A percentile compares a stretch with the other conserved stretches of the same genome.
phyloP scores from a whole-genome alignment of 2,329 filamentous ascomycete species.

The Meredithiella fracta region DNA sequence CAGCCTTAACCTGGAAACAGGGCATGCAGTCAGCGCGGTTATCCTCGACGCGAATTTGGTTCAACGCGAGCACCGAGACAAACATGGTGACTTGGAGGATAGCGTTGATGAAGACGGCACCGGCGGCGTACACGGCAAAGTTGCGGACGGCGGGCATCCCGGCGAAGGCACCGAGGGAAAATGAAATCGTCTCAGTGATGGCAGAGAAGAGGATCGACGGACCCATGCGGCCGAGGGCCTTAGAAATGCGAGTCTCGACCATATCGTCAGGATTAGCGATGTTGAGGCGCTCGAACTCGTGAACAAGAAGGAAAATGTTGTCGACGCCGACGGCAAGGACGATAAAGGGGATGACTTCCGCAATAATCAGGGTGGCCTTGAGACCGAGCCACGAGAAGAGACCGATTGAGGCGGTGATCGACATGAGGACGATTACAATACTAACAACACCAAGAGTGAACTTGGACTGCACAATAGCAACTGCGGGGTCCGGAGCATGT shows the following conservation, averaged over 20 bases:
- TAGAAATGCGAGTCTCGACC: constrained; percentile 71
- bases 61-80: constrained; percentile 74
- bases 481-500: constrained; percentile 64
- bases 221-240: constrained; percentile 86
- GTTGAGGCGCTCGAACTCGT: constrained; percentile 94
- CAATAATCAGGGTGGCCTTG: constrained; percentile 93
- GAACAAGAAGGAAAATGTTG: constrained; percentile 97
- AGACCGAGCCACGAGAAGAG: constrained; percentile 83
- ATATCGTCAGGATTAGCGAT: constrained; percentile 75
- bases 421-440: constrained; percentile 93
- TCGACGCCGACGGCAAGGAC: constrained; percentile 93
- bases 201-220: constrained; percentile 92
- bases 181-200: constrained; percentile 85
- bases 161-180: constrained; percentile 80
- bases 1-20: constrained; percentile 65
- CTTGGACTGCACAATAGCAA: constrained; percentile 85
- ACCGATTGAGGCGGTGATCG: constrained; percentile 85
- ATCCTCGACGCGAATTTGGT: constrained; percentile 79
- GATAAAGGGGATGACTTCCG: constrained; percentile 95
- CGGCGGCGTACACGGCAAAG: constrained; percentile 90
- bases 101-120: constrained; percentile 92
- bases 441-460: constrained; percentile 89
- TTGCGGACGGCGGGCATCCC: constrained; percentile 97
- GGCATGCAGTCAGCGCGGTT: constrained; percentile 84
- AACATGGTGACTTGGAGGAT: constrained; percentile 97